Conservation (phyloP, 768 basidiomycete genomes). For the Phylloporus sp. region DNA sequence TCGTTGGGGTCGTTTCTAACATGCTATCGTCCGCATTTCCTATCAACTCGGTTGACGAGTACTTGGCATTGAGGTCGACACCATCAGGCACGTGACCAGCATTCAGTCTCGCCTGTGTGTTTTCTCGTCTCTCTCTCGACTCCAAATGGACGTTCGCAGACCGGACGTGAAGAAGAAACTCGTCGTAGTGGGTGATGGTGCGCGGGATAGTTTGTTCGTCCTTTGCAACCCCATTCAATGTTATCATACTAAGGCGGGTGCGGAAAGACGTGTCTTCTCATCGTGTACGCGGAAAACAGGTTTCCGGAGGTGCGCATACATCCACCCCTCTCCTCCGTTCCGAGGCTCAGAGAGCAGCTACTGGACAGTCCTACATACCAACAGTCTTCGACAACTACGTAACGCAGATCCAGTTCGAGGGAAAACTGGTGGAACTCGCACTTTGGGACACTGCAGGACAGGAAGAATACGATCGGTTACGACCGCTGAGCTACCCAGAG, state of each 20-base stretch:
- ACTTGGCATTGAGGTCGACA: too few species aligned
- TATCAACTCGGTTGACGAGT: too few species aligned
- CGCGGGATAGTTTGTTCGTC: constrained; percentile 33
- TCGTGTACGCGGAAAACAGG: constrained; percentile 93
- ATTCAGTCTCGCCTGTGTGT: constrained; percentile 5
- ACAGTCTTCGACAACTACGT: constrained; percentile 96
- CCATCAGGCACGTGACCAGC: constrained; percentile 16
- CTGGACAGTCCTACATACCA: constrained; percentile 75
- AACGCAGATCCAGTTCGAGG: constrained; percentile 79
- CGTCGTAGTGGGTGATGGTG: constrained; percentile 85
- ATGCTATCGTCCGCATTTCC: neutral
- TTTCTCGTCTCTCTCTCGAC: neutral
- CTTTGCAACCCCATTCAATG: constrained; percentile 23
- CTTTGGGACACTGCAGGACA: constrained; percentile 98
- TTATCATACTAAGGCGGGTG: constrained; percentile 57
- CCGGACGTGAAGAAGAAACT: constrained; percentile 85
- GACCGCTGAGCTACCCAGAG: constrained; percentile 83
- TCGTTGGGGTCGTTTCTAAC: too few species aligned
- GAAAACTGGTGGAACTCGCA: constrained; percentile 90
- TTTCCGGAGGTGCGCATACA: constrained; percentile 78
- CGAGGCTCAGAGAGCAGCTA: constrained; percentile 17
- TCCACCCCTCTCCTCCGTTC: neutral
- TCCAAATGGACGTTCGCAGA: constrained; percentile 36
- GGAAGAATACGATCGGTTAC: constrained; percentile 90
- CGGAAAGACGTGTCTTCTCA: constrained; percentile 92